Base-by-base conservation (phyloP, 495 filamentous ascomycete species). In the Penicillium odoratum region DNA sequence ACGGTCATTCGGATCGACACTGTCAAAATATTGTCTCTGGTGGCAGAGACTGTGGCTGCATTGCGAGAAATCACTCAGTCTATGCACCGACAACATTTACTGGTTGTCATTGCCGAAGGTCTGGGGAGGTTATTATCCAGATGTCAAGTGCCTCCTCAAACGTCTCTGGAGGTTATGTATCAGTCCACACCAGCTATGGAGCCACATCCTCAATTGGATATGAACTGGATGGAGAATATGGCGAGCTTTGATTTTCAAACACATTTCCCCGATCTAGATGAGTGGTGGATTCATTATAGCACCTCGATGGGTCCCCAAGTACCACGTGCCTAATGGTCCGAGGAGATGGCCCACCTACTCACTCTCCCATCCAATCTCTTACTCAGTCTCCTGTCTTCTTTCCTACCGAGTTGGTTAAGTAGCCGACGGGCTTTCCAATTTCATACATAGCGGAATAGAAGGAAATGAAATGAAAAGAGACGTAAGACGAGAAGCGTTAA, bases 151-250 rank as follows among this genome's bases (percentile, higher is more conserved):
- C 60, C 61, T 1, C 50, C 21, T 10, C 53, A 55, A 11, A 21
- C 43, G 5, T 29, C 30, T 5, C 52, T 61, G 8, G 48, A 62
- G 28, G 29, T 51, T 10, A 44, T 45, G 25, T 49, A 55, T 25
- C 62, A 64, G 4, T 18, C 58, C 7, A 60, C 65, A 7, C 56
- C 59, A 10, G 29, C 43, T 5, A 31, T 58, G 38, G 64, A 69
- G 13, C 56, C 13, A 40, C 16, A 42, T 4, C 53, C 55, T 3
- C 56, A 49, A 0, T 58, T 58, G 10, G 69, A 71, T 50, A 48
- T 66, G 45, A 33, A 36, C 5, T 71, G 69, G 69, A 68, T 71
- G 67, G 69, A 68, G 52, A 66, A 65, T 8, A 69, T 71, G 60
- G 60, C 62, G 9, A 69, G 58, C 30, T 71, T 69, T 61, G 69